phyloP scores from a whole-genome alignment of 2,329 filamentous ascomycete genomes.

The Pseudogymnoascus sp. region DNA sequence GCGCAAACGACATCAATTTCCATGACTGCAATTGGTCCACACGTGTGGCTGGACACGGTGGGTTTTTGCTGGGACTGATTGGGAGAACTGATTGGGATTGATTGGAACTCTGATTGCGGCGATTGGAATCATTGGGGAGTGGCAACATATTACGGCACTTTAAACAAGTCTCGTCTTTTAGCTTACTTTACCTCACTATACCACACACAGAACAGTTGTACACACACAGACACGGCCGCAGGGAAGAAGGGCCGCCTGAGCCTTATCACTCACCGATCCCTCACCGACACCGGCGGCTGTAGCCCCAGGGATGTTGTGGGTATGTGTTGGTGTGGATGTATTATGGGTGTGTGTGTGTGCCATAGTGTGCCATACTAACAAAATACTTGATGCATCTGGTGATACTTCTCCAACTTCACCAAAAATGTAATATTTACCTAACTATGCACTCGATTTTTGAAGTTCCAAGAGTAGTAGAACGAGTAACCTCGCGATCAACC shows the following conservation, averaged over 20 bases:
- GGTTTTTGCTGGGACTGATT: slow-evolving; percentile 8
- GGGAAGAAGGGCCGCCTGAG: slow-evolving; percentile 7
- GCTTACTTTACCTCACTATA: background rate
- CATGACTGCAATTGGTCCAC: background rate
- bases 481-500: slow-evolving; percentile 4
- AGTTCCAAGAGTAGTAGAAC: background rate
- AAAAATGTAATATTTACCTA: slow-evolving; percentile 8
- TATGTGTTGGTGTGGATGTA: no score
- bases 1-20: background rate
- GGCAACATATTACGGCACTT: slow-evolving; percentile 4
- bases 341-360: background rate
- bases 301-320: background rate
- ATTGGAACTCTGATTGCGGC: slow-evolving; percentile 2
- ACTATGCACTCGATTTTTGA: background rate
- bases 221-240: background rate
- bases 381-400: background rate
- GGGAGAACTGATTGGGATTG: slow-evolving; percentile 1
- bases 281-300: slow-evolving; percentile 2
- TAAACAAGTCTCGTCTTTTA: background rate
- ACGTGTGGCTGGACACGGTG: background rate
- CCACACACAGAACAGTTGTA: no score
- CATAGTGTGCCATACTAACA: background rate
- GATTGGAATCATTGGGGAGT: background rate
- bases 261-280: slow-evolving; percentile 5
- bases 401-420: background rate